A percentile compares a stretch with the other conserved stretches of the same genome.
These are phyloP conservation scores for Mayamaea pseudoterrestris DNA, from an alignment of 108 stramenopile species.

Conservation along the genomic window DNA sequence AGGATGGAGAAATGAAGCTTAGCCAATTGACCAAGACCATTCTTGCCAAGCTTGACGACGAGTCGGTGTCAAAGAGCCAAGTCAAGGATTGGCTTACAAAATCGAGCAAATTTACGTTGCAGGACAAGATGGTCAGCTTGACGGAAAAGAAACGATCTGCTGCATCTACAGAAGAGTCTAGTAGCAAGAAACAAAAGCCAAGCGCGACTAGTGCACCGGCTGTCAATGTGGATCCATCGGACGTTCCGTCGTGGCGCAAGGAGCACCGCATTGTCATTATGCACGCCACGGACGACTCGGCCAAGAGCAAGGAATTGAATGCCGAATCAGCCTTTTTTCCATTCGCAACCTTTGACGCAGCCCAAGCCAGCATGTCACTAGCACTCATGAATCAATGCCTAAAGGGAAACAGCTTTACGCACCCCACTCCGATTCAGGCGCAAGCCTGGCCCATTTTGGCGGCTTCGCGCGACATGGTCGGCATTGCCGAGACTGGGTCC, in stretches of 20 bases:
- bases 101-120: slow-evolving; percentile 43
- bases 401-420: slow-evolving; percentile 62
- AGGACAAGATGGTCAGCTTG: slow-evolving; percentile 50
- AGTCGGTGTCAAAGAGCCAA: slow-evolving; percentile 24
- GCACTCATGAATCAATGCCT: slow-evolving; percentile 60
- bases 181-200: slow-evolving; percentile 1
- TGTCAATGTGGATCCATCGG: slow-evolving; percentile 5
- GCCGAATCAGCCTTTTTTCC: slow-evolving; percentile 39
- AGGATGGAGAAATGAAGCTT: slow-evolving; percentile 54
- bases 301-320: slow-evolving; percentile 30
- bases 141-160: slow-evolving; percentile 7
- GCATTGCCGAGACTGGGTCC: slow-evolving; percentile 95
- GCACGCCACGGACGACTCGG: slow-evolving; percentile 42
- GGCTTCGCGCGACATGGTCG: slow-evolving; percentile 67
- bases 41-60: slow-evolving; percentile 34
- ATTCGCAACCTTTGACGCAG: slow-evolving; percentile 45
- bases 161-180: slow-evolving; percentile 12
- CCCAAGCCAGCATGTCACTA: too few relatives aligned
- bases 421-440: slow-evolving; percentile 93
- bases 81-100: slow-evolving; percentile 43
- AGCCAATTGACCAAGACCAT: slow-evolving; percentile 51
- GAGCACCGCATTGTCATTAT: slow-evolving; percentile 76
- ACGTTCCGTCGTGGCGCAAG: slow-evolving; percentile 53
- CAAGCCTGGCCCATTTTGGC: slow-evolving; percentile 88
- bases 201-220: slow-evolving; percentile 9